Evolutionary conservation across 2,329 filamentous ascomycete genomes (phyloP).

Genomic region (Fusarium staphyleae): DNA sequence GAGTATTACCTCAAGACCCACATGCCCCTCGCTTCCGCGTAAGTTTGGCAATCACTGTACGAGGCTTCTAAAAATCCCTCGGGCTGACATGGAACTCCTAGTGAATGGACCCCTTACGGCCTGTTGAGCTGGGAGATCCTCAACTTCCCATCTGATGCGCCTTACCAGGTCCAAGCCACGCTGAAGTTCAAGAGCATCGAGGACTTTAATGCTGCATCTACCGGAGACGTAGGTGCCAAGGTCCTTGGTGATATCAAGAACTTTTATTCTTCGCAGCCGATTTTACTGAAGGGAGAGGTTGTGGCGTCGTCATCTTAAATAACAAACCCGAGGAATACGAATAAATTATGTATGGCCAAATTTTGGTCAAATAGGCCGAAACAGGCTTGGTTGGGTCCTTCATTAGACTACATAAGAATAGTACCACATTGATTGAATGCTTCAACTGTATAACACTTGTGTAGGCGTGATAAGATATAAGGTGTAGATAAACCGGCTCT

Average conservation of each 20-base stretch:
- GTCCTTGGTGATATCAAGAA: slow-evolving; percentile 39
- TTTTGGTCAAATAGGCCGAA: too few species aligned
- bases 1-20: slow-evolving; percentile 40
- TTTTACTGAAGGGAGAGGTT: slow-evolving; percentile 34
- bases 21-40: slow-evolving; percentile 39
- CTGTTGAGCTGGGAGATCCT: slow-evolving; percentile 35
- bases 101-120: slow-evolving; percentile 30
- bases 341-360: too few species aligned
- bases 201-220: slow-evolving; percentile 23
- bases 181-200: slow-evolving; percentile 36
- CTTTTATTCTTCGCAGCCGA: slow-evolving; percentile 30
- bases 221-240: neutral
- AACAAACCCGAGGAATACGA: neutral
- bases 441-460: too few species aligned
- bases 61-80: too few species aligned
- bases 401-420: too few species aligned
- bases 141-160: slow-evolving; percentile 24
- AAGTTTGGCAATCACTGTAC: slow-evolving; percentile 1
- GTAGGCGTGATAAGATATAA: too few species aligned
- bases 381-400: too few species aligned
- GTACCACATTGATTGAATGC: too few species aligned
- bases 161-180: slow-evolving; percentile 37
- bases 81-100: slow-evolving; percentile 5
- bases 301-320: slow-evolving; percentile 7
- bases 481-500: too few species aligned